Base-by-base conservation (phyloP, 2,329 filamentous ascomycete species). In the Fusarium sp. region DNA sequence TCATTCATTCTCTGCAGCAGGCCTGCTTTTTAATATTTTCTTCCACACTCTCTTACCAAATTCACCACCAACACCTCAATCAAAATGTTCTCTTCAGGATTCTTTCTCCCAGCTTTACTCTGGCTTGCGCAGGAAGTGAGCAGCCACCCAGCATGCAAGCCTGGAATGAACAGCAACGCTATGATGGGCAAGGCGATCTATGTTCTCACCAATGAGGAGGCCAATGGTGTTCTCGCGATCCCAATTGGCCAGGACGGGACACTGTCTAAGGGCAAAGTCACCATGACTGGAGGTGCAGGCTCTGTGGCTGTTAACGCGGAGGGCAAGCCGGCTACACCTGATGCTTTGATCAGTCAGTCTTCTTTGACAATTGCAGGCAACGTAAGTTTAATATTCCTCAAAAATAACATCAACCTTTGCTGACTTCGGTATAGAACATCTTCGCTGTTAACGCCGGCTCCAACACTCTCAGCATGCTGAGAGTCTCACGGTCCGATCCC, bases 381-480 rank as follows among this genome's bases (percentile, higher is more conserved):
- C 32, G 89, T 90, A 81, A 48, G 73, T 59, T 1, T 5, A 22
- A 5, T 6, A 1, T 24, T n/a, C 3, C 1, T 17, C 22, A 8
- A 3, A 18, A 8, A 34, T 8, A 1, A 7, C 6, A 1, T 10
- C 6, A 11, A 5, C 15, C 15, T n/a, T 30, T 11, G 6, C 14
- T 68, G 6, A 68, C 12, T 4, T 2, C 8, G 8, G 8, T 22
- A 6, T 5, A 89, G 88, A 79, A 81, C 64, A 66, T 91, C 4
- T 89, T 91, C 68, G 87, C 87, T 2, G 87, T 79, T 32, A 89
- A 89, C 60, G 79, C 87, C 3, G 87, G 87, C 9, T 88, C 86
- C 28, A 88, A 89, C 75, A 86, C 85, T 2, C 69, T 89, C 6
- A 83, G 83, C 59, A 86, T 89, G 84, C 84, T 90, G 45, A 54